A percentile compares a stretch with the other conserved stretches of the same genome.
Conservation (phyloP, 208 protist species). For the Trypanosoma conorhini region DNA sequence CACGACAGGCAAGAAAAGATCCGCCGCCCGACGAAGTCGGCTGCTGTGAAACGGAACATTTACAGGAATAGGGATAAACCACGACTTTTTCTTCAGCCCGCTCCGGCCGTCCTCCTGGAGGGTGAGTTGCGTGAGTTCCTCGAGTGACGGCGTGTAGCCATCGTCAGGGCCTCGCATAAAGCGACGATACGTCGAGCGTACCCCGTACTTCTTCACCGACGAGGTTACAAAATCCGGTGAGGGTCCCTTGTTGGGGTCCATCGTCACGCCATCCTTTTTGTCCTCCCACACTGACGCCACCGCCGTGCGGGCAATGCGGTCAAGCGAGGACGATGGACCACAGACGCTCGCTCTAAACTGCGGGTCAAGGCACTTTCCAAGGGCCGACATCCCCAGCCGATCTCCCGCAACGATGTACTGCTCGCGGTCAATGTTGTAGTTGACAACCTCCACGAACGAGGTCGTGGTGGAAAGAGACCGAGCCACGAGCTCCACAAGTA, state of each 20-base stretch:
- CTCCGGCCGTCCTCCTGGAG: conserved; percentile 83
- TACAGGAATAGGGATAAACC: conserved; percentile 84
- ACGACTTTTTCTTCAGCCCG: conserved; percentile 88
- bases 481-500: conserved; percentile 78
- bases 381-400: conserved; percentile 54
- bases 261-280: conserved; percentile 62
- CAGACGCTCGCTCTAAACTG: conserved; percentile 76
- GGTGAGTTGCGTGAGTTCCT: conserved; percentile 77
- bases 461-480: conserved; percentile 62
- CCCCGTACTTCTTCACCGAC: conserved; percentile 61
- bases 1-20: conserved; percentile 75
- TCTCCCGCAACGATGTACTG: conserved; percentile 90
- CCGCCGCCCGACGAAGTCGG: conserved; percentile 52
- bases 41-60: conserved; percentile 87
- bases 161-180: conserved; percentile 86
- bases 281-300: conserved; percentile 56
- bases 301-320: conserved; percentile 49
- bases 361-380: conserved; percentile 88
- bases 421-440: conserved; percentile 74
- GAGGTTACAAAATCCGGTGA: conserved; percentile 71
- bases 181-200: conserved; percentile 54
- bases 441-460: conserved; percentile 83
- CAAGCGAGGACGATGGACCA: conserved; percentile 23
- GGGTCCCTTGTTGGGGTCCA: conserved; percentile 39
- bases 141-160: conserved; percentile 71